These are phyloP conservation scores for Leucaena leucocephala DNA, from an alignment of 306 rosid species.

Conservation along the genomic window DNA sequence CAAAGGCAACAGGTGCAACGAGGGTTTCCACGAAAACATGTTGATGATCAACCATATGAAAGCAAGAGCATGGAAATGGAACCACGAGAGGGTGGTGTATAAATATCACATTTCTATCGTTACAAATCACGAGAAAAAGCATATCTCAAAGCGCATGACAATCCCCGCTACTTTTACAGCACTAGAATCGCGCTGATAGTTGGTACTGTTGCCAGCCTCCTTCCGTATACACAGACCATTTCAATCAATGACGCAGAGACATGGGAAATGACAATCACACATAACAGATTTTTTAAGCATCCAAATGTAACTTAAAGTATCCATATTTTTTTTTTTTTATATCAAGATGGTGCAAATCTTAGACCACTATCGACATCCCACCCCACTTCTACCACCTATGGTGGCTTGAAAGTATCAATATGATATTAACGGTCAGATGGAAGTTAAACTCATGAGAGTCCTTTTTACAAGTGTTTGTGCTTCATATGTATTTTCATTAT, in stretches of 20 bases:
- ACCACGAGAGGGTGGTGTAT: background rate
- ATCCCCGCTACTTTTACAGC: background rate
- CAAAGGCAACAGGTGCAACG: background rate
- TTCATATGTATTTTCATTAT: background rate
- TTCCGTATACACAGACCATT: constrained; percentile 2
- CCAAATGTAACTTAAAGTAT: background rate
- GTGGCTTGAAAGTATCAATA: background rate
- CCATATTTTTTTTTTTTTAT: background rate
- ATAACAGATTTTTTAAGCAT: background rate
- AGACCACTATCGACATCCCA: background rate
- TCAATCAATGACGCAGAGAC: background rate
- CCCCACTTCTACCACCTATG: background rate
- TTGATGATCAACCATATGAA: background rate
- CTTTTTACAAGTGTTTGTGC: background rate
- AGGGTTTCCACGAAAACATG: background rate
- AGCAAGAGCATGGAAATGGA: background rate
- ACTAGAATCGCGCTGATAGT: background rate
- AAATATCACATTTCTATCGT: background rate
- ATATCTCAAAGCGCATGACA: too few species aligned
- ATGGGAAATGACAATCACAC: background rate
- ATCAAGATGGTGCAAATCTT: background rate
- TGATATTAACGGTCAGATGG: background rate
- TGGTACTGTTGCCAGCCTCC: background rate
- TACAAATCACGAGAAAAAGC: background rate
- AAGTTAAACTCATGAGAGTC: background rate